Percentiles rank a stretch among this genome's conserved stretches.
These are phyloP conservation scores for Globisporangium emineosum DNA, from an alignment of 352 stramenopile species.

Conservation along the genomic window DNA sequence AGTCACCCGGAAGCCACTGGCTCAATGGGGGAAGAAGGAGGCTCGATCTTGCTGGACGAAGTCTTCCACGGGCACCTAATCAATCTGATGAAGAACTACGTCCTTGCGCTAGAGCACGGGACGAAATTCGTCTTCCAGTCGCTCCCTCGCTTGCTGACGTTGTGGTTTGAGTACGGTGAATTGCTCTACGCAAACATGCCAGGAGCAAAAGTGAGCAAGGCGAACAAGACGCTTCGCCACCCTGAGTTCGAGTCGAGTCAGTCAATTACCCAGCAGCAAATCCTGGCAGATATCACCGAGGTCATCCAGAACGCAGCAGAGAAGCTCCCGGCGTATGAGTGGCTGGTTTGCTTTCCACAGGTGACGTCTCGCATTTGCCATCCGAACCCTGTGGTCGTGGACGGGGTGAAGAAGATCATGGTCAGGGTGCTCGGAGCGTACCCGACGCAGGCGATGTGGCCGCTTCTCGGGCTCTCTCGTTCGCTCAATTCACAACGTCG, in stretches of 20 bases:
- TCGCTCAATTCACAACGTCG: slow-evolving; percentile 84
- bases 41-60: slow-evolving; percentile 41
- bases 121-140: slow-evolving; percentile 98
- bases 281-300: slow-evolving; percentile 64
- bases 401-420: slow-evolving; percentile 93
- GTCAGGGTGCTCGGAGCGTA: slow-evolving; percentile 91
- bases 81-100: slow-evolving; percentile 94
- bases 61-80: slow-evolving; percentile 76
- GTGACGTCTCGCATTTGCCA: slow-evolving; percentile 95
- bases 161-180: slow-evolving; percentile 97
- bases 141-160: slow-evolving; percentile 94
- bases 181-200: slow-evolving; percentile 38
- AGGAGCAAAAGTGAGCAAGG: slow-evolving; percentile 32
- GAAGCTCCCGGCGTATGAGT: slow-evolving; percentile 87
- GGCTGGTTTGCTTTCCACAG: slow-evolving; percentile 98
- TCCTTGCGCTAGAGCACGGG: slow-evolving; percentile 69
- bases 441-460: slow-evolving; percentile 96
- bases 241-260: slow-evolving; percentile 58
- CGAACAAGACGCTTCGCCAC: slow-evolving; percentile 60
- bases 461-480: slow-evolving; percentile 92
- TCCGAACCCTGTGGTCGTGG: slow-evolving; percentile 79
- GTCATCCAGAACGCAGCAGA: slow-evolving; percentile 58
- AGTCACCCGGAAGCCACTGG: slow-evolving; percentile 50
- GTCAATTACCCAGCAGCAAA: slow-evolving; percentile 48
- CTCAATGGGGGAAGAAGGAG: slow-evolving; percentile 39